phyloP scores from a whole-genome alignment of 352 stramenopile species.

The Pythium insidiosum region DNA sequence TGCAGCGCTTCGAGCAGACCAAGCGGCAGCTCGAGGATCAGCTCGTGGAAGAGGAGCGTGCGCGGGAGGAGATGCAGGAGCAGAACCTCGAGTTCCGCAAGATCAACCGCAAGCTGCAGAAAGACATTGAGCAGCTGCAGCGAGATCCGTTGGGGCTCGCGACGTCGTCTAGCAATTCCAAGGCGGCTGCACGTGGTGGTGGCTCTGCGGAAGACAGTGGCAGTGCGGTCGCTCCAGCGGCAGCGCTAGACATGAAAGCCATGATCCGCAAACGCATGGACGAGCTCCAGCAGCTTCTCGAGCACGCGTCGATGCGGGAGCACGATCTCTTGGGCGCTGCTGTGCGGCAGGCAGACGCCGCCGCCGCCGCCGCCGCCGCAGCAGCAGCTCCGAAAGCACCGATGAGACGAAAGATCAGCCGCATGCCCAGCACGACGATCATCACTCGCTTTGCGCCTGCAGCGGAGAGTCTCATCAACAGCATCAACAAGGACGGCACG shows the following conservation, averaged over 20 bases:
- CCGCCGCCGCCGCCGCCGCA: neutral
- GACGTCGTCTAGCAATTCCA: neutral
- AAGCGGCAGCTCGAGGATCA: conserved; percentile 77
- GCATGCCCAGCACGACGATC: conserved; percentile 55
- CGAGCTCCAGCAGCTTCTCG: conserved; percentile 29
- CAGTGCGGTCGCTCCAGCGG: conserved; percentile 1
- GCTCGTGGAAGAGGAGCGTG: conserved; percentile 62
- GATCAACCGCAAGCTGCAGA: conserved; percentile 58
- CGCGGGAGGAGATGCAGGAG: conserved; percentile 62
- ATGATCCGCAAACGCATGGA: conserved; percentile 42
- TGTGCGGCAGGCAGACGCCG: conserved; percentile 12
- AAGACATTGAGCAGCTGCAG: conserved; percentile 46
- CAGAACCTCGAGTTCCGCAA: conserved; percentile 67
- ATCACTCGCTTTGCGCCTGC: conserved; percentile 33
- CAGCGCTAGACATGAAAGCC: conserved; percentile 21
- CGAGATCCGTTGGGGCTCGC: conserved; percentile 15
- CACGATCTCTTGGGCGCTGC: conserved; percentile 42
- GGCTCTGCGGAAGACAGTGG: neutral
- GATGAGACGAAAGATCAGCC: conserved; percentile 39
- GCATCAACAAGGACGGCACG: conserved; percentile 2
- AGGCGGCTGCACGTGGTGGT: neutral
- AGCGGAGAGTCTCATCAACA: no score
- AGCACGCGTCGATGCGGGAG: conserved; percentile 63
- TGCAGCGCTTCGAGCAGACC: conserved; percentile 56
- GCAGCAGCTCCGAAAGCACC: conserved; percentile 11